A percentile compares a stretch with the other conserved stretches of the same genome.
phyloP scores from a whole-genome alignment of 129 eudicot genomes.

The Lactuca saligna region DNA sequence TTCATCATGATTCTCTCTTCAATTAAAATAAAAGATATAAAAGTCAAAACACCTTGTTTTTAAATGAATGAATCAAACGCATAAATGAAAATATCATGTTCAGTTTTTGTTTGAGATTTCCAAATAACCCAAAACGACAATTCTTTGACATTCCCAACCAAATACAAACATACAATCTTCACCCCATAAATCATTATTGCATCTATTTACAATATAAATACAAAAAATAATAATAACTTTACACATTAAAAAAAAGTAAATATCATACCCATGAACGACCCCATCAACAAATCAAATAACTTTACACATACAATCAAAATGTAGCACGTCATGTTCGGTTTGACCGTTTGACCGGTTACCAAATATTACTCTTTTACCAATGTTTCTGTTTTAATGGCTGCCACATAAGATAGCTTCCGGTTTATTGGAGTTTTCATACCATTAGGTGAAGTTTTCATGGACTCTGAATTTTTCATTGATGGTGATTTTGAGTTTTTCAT shows the following conservation, averaged over 20 bases:
- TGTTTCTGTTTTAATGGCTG: slow-evolving; percentile 26
- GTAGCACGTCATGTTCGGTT: not conserved
- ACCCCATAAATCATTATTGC: slow-evolving; percentile 17
- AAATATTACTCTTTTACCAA: slow-evolving; percentile 14
- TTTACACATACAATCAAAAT: slow-evolving; percentile 11
- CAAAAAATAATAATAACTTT: slow-evolving; percentile 21
- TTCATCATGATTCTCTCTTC: no score
- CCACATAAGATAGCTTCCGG: slow-evolving; percentile 58
- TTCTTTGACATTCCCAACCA: no score
- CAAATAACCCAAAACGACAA: no score
- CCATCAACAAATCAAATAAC: no score
- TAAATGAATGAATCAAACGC: no score
- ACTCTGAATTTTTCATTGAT: not conserved
- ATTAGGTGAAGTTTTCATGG: slow-evolving; percentile 31
- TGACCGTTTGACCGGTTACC: not conserved
- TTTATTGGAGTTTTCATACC: slow-evolving; percentile 49
- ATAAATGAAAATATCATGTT: no score
- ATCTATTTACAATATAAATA: slow-evolving; percentile 32
- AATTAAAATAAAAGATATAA: no score
- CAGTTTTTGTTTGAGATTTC: no score
- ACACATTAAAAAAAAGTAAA: not conserved
- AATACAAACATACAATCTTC: not conserved
- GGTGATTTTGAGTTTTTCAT: slow-evolving; percentile 37
- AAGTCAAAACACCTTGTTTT: no score
- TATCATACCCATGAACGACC: no score